Conservation (phyloP, 345 rosid species). For the Linum trigynum region DNA sequence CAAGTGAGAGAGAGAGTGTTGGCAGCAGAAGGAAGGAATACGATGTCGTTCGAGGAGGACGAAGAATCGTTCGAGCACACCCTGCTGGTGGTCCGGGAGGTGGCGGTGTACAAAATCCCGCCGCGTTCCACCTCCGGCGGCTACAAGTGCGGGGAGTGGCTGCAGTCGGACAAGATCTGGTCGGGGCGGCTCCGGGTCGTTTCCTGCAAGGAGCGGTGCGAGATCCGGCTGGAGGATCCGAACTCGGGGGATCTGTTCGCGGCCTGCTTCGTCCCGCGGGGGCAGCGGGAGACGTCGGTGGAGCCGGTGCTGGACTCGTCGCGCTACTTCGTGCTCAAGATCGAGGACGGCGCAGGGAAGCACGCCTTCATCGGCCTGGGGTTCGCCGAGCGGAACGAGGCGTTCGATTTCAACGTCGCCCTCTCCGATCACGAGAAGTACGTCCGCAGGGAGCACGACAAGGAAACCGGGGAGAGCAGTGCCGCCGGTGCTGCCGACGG, state of each 20-base stretch:
- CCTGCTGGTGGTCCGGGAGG: constrained; percentile 91
- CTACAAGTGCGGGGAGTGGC: constrained; percentile 99
- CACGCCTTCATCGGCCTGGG: constrained; percentile 97
- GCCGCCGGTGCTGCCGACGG: constrained; percentile 33
- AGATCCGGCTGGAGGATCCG: constrained; percentile 96
- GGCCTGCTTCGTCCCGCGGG: constrained; percentile 83
- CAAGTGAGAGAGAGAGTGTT: too few species aligned
- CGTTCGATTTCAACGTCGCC: constrained; percentile 98
- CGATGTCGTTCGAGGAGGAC: constrained; percentile 69
- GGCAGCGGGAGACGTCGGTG: constrained; percentile 72
- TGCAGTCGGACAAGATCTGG: constrained; percentile 99
- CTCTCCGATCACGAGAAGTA: constrained; percentile 96
- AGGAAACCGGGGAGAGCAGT: constrained; percentile 53
- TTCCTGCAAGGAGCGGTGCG: constrained; percentile 88
- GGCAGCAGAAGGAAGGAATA: neutral
- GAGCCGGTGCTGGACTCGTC: constrained; percentile 99
- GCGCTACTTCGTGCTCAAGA: constrained; percentile 84
- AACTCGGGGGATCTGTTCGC: constrained; percentile 85
- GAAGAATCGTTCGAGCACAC: constrained; percentile 91
- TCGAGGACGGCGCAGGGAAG: constrained; percentile 93
- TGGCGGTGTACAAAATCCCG: constrained; percentile 82
- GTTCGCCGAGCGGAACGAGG: constrained; percentile 85
- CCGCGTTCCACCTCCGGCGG: constrained; percentile 93
- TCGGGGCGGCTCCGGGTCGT: constrained; percentile 93
- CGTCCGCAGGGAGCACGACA: constrained; percentile 70